A percentile compares a stretch with the other conserved stretches of the same genome.
These are phyloP conservation scores for Coniella vitis DNA, from an alignment of 2,329 filamentous ascomycete species.

Conservation along the genomic window DNA sequence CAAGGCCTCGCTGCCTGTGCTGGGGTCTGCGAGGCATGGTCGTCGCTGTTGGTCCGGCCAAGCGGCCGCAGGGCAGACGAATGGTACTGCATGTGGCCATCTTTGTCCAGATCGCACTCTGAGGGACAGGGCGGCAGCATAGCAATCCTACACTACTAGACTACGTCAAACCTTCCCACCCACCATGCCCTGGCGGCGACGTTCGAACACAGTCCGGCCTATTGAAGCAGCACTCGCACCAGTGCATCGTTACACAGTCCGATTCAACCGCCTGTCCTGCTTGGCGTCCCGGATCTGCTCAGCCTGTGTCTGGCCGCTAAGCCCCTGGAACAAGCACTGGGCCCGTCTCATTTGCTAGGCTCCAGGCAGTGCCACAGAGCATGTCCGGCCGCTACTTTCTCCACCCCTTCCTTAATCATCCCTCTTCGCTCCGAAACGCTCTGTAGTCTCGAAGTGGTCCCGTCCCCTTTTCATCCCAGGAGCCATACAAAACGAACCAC, in stretches of 20 bases:
- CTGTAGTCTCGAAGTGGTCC: slow-evolving; percentile 8
- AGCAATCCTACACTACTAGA: too few relatives aligned
- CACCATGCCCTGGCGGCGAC: not conserved
- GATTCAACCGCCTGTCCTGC: slow-evolving; percentile 3
- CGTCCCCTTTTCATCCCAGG: slow-evolving; percentile 6
- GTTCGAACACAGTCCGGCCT: not conserved
- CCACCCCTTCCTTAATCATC: slow-evolving; percentile 10
- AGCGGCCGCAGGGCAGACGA: not conserved
- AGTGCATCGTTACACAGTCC: too few relatives aligned
- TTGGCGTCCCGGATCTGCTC: slow-evolving; percentile 6
- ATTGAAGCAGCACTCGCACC: not conserved
- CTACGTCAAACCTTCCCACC: not conserved
- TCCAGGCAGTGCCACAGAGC: slow-evolving; percentile 3
- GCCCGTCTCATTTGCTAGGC: not conserved
- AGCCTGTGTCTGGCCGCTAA: slow-evolving; percentile 1
- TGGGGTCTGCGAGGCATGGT: not conserved
- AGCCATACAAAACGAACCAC: not conserved
- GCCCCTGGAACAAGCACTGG: not conserved
- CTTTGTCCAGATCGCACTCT: not conserved
- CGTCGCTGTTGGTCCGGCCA: not conserved
- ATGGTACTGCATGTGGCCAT: slow-evolving; percentile 7
- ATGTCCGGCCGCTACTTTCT: slow-evolving; percentile 4
- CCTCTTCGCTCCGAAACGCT: slow-evolving; percentile 10
- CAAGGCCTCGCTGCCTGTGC: not conserved
- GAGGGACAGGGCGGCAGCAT: not conserved